Conservation (phyloP, 805 yeast genomes). For the Schwanniomyces vanrijiae region DNA sequence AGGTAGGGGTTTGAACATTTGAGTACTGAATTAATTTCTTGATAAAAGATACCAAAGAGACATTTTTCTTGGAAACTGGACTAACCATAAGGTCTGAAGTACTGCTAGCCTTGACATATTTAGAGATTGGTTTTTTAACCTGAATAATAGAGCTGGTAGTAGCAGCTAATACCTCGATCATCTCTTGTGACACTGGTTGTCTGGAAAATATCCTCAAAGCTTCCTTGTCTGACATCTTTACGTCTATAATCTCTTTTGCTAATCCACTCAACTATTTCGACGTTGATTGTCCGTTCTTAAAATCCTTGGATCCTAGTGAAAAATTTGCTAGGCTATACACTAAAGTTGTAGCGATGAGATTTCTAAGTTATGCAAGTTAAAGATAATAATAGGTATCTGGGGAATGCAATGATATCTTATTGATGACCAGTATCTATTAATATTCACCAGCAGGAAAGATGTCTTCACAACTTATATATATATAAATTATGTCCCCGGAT, state of each 20-base stretch:
- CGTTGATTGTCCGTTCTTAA: background rate
- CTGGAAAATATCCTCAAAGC: constrained; percentile 56
- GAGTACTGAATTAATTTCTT: constrained; percentile 71
- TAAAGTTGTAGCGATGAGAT: background rate
- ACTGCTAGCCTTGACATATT: constrained; percentile 16
- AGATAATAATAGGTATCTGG: background rate
- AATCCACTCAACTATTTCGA: background rate
- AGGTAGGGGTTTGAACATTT: constrained; percentile 91
- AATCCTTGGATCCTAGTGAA: background rate
- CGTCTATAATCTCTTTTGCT: background rate
- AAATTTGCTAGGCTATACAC: background rate
- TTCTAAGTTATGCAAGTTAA: background rate
- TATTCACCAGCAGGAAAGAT: background rate
- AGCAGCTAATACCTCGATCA: constrained; percentile 58
- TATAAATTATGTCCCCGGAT: background rate
- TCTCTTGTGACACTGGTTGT: constrained; percentile 55
- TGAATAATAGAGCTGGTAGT: constrained; percentile 59
- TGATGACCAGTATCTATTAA: background rate
- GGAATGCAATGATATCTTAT: background rate
- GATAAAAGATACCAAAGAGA: constrained; percentile 60
- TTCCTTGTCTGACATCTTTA: constrained; percentile 32
- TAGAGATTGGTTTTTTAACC: constrained; percentile 42
- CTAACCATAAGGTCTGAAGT: constrained; percentile 24
- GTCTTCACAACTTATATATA: background rate
- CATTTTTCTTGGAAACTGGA: constrained; percentile 20